Conservation (phyloP, 2,329 filamentous ascomycete species). For the Paramyrothecium roridum region DNA sequence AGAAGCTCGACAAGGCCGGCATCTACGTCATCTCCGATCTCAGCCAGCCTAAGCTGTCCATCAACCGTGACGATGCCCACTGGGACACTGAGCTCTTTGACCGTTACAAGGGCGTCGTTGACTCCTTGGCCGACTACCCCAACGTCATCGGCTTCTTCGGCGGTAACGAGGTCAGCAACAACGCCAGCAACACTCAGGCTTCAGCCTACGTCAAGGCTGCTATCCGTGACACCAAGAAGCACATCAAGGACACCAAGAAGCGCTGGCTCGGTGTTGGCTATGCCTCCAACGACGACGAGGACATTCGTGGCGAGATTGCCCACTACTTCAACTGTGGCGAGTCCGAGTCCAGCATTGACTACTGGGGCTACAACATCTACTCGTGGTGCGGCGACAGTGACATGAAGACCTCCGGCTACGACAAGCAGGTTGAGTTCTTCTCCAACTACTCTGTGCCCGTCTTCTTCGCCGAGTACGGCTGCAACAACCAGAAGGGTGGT, state of each 20-base stretch:
- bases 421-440: conserved; percentile 82
- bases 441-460: conserved; percentile 84
- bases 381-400: conserved; percentile 92
- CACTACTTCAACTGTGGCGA: conserved; percentile 91
- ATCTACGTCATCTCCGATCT: conserved; percentile 97
- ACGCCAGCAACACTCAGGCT: conserved; percentile 80
- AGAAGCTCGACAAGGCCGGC: conserved; percentile 72
- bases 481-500: conserved; percentile 62
- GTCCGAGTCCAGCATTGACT: conserved; percentile 71
- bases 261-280: conserved; percentile 88
- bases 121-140: conserved; percentile 75
- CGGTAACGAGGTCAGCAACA: conserved; percentile 95
- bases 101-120: conserved; percentile 82
- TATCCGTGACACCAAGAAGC: conserved; percentile 91
- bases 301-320: conserved; percentile 77
- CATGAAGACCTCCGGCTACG: conserved; percentile 75
- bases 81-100: conserved; percentile 79
- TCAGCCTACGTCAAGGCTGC: conserved; percentile 97
- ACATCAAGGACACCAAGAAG: conserved; percentile 79
- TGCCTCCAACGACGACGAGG: conserved; percentile 87
- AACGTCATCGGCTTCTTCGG: conserved; percentile 98
- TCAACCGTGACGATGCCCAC: conserved; percentile 73
- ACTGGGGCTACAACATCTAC: conserved; percentile 99
- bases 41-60: conserved; percentile 75
- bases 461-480: conserved; percentile 99